Evolutionary conservation across 805 yeast species (phyloP).

Genomic region (Ogataea paraovalis): DNA sequence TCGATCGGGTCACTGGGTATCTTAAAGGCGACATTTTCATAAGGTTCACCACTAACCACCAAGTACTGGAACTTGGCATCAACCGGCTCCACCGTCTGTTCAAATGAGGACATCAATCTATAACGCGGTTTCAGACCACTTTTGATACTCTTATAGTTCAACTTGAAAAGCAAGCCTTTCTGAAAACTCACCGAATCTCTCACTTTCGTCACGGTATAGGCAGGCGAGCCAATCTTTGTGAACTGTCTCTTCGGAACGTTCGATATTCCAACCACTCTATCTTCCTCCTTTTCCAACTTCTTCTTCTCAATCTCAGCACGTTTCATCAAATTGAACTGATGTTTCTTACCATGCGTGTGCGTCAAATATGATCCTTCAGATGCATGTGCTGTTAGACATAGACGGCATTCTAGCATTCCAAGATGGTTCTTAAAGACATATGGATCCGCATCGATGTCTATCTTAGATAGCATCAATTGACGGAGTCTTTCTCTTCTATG

Average conservation of each 20-base stretch:
- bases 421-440: slow-evolving; percentile 78
- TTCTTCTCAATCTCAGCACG: slow-evolving; percentile 43
- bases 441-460: slow-evolving; percentile 65
- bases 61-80: slow-evolving; percentile 62
- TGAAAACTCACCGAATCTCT: slow-evolving; percentile 55
- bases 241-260: slow-evolving; percentile 44
- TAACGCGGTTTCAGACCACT: slow-evolving; percentile 52
- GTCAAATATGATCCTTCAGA: slow-evolving; percentile 77
- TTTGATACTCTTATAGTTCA: slow-evolving; percentile 50
- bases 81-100: slow-evolving; percentile 45
- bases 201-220: slow-evolving; percentile 62
- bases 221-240: slow-evolving; percentile 69
- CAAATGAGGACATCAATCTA: slow-evolving; percentile 75
- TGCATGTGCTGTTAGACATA: slow-evolving; percentile 80
- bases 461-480: slow-evolving; percentile 49
- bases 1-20: slow-evolving; percentile 61
- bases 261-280: slow-evolving; percentile 25
- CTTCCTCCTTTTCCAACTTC: slow-evolving; percentile 11
- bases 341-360: slow-evolving; percentile 83
- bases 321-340: slow-evolving; percentile 65
- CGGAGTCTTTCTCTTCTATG: slow-evolving; percentile 66
- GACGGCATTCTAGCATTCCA: slow-evolving; percentile 80
- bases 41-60: slow-evolving; percentile 85
- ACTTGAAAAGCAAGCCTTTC: slow-evolving; percentile 62
- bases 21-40: slow-evolving; percentile 73